A percentile compares a stretch with the other conserved stretches of the same genome.
Evolutionary conservation across 345 rosid genomes (phyloP).

Genomic region (Limnanthes douglasii): DNA sequence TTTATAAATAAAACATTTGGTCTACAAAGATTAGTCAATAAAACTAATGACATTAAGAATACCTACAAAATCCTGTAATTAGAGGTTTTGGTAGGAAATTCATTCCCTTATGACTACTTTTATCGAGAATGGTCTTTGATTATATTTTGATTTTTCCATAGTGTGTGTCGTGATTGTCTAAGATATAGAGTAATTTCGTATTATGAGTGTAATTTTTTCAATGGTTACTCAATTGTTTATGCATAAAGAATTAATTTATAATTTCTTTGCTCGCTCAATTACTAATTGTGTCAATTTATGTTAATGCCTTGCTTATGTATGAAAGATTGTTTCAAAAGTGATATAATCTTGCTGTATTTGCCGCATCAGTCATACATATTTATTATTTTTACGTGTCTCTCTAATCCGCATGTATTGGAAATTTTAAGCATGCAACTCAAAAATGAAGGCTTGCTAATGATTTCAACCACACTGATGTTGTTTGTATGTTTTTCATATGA

Average conservation of each 20-base stretch:
- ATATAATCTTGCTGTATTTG: too few relatives aligned
- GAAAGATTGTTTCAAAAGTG: too few relatives aligned
- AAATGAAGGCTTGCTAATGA: conserved; percentile 59
- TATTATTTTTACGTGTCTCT: conserved; percentile 1
- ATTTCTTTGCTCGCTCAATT: too few relatives aligned
- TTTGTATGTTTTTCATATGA: conserved; percentile 44
- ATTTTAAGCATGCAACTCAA: conserved; percentile 77
- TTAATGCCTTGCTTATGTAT: too few relatives aligned
- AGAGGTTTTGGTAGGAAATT: conserved; percentile 90
- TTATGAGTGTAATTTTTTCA: too few relatives aligned
- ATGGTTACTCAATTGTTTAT: too few relatives aligned
- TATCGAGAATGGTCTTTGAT: conserved; percentile 79
- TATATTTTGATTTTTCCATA: conserved; percentile 70
- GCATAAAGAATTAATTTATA: too few relatives aligned
- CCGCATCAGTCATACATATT: too few relatives aligned
- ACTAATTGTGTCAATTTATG: too few relatives aligned
- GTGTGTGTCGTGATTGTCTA: conserved; percentile 49
- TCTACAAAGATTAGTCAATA: conserved; percentile 73
- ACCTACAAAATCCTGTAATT: conserved; percentile 81
- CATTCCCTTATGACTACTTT: conserved; percentile 73
- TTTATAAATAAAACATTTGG: not conserved
- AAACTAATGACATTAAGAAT: conserved; percentile 55
- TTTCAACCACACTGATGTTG: conserved; percentile 51
- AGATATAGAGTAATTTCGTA: too few relatives aligned
- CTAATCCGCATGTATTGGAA: conserved; percentile 63